Base-by-base conservation (phyloP, 495 filamentous ascomycete genomes). In the Pyrenula massariospora region DNA sequence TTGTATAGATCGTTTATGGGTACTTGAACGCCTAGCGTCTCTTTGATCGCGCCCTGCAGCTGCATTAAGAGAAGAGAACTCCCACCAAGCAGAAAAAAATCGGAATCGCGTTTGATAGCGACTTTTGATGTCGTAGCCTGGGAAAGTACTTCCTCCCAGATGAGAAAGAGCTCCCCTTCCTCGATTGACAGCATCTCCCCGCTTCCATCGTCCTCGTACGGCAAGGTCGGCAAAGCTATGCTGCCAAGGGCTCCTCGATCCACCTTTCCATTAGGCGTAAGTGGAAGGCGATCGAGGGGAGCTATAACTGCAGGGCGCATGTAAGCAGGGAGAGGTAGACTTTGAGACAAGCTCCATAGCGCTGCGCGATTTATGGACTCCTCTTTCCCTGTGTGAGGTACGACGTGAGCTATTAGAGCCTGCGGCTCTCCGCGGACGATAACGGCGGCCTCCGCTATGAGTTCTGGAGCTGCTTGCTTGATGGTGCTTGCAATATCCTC, bases 171-270 rank as follows among this genome's bases (percentile, higher is more conserved):
- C 31, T 42, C 31, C 8, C 5, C 31, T 15, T 42, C 31, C 5
- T 15, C 8, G 15, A 8, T 15, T 15, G 31, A 8, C 31, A 42
- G 31, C 31, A 15, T 42, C 31, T 42, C 31, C 31, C n/a, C n/a
- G n/a, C n/a, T n/a, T n/a, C n/a, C n/a, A n/a, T 53, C 71, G 68
- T 5, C 51, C 56, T 0, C 70, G 71, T 8, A 74, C n/a, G 0
- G 50, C 58, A 3, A 68, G 59, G 8, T 24, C 20, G n/a, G n/a
- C n/a, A n/a, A n/a, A n/a, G n/a, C n/a, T n/a, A n/a, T n/a, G n/a
- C n/a, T n/a, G n/a, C n/a, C n/a, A n/a, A n/a, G n/a, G n/a, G n/a
- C n/a, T 15, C 57, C 22, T n/a, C n/a, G n/a, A n/a, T n/a, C n/a
- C n/a, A n/a, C n/a, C n/a, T n/a, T n/a, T n/a, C n/a, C n/a, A n/a